These are phyloP conservation scores for Leccinum variabile DNA, from an alignment of 1,284 basidiomycete genomes.

Conservation along the genomic window DNA sequence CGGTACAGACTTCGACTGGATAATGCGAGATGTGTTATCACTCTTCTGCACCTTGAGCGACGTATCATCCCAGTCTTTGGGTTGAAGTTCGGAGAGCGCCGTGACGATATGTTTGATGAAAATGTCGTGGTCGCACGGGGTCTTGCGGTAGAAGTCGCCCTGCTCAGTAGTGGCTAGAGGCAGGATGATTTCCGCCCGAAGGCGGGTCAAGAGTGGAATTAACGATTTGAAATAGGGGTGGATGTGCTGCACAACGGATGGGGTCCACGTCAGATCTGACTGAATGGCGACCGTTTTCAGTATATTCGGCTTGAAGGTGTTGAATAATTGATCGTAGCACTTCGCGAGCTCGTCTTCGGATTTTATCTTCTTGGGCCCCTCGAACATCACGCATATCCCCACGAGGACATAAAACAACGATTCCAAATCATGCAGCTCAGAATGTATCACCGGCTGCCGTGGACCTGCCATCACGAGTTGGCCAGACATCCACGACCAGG, in stretches of 20 bases:
- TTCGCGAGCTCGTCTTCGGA: not conserved
- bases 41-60: not conserved
- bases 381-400: not conserved
- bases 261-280: not conserved
- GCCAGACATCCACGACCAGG: not conserved
- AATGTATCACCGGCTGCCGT: not conserved
- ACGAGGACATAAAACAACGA: not conserved
- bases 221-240: not conserved
- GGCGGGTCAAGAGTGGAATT: not conserved
- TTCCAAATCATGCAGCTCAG: not conserved
- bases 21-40: not conserved
- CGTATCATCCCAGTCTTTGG: not conserved
- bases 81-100: not conserved
- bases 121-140: not conserved
- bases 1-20: not conserved
- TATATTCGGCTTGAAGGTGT: not conserved
- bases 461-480: not conserved
- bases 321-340: not conserved
- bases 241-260: not conserved
- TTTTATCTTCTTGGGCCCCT: not conserved
- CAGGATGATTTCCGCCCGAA: not conserved
- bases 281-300: not conserved
- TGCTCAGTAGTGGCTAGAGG: not conserved
- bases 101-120: not conserved
- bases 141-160: not conserved